Base-by-base conservation (phyloP, 2,329 filamentous ascomycete genomes). In the Fusarium heterosporum region DNA sequence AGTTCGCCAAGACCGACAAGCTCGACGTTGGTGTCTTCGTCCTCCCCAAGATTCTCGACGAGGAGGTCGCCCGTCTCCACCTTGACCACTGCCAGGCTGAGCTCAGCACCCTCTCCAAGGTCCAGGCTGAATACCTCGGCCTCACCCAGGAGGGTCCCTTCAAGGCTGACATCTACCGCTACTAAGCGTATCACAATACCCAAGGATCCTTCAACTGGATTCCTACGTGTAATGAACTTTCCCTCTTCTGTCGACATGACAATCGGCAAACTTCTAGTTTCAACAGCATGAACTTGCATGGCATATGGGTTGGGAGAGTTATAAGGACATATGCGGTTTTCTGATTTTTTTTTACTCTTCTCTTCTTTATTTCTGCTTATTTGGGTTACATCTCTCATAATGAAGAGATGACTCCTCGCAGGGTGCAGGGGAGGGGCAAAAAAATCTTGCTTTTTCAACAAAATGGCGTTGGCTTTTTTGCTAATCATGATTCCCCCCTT, bases 21-120 rank as follows among this genome's bases (percentile, higher is more conserved):
- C 92, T 97, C 78, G 88, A 91, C 59, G 85, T 96, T 73, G 92
- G 95, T 76, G 96, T 98, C 84, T 97, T 96, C 83, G 94, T 76
- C 88, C 97, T 75, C 56, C 96, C 96, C 83, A 99, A 99, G 93
- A 93, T 97, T 78, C 90, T 99, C 71, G 96, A 99, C 77, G 96
- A 99, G 90, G 93, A 97, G 85, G 96, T 99, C 78, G 96, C 96
- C 79, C 88, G 90, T 78, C 92, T 97, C 73, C 96, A 99, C 85
- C 86, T 97, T 73, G 88, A 85, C 71, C 96, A 98, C 87, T 91
- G 93, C 87, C 96, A 97, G 84, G 96, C 88, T 77, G 93, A 98
- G 88, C 89, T 99, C 77, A 92, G 90, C 80, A 90, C 89, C 82
- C 90, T 99, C 79, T 93, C 89, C 78, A 77, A 86, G 63, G 91